Percentiles rank a stretch among this genome's conserved stretches.
Evolutionary conservation across 2,329 filamentous ascomycete genomes (phyloP).

Genomic region (Furcasterigmium furcatum): DNA sequence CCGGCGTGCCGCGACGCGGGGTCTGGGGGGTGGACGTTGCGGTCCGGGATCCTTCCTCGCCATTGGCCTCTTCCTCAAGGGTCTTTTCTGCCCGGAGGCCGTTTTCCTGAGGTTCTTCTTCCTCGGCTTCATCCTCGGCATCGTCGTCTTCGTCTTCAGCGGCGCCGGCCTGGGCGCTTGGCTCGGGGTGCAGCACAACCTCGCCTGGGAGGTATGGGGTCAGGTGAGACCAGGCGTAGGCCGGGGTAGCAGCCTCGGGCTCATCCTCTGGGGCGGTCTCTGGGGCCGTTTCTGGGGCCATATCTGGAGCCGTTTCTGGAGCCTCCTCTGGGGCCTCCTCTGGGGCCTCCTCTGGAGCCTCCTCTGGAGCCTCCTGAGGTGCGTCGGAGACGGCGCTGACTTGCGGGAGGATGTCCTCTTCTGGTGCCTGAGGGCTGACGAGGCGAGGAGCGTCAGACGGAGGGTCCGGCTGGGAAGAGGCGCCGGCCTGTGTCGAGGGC

Average conservation of each 20-base stretch:
- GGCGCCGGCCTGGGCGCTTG: constrained; percentile 5
- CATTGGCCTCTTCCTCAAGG: constrained; percentile 14
- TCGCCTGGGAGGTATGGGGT: constrained; percentile 37
- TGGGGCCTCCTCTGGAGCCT: neutral
- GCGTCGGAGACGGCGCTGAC: too few species aligned
- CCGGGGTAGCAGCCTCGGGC: neutral
- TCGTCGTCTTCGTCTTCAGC: constrained; percentile 5
- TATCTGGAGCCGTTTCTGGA: neutral
- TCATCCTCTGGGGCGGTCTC: neutral
- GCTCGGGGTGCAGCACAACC: constrained; percentile 33
- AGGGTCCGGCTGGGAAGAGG: too few species aligned
- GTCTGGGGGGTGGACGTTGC: constrained; percentile 24
- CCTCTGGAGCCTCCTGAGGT: too few species aligned
- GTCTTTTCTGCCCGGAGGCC: neutral
- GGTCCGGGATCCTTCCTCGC: constrained; percentile 9
- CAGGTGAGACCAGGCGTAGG: constrained; percentile 30
- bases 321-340: too few species aligned
- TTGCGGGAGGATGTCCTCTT: too few species aligned
- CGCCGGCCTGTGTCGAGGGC: too few species aligned
- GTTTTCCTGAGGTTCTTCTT: neutral
- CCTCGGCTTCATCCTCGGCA: constrained; percentile 1
- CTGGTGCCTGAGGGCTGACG: too few species aligned
- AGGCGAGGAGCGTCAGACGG: too few species aligned
- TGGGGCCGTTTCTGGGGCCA: neutral
- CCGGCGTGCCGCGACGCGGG: constrained; percentile 29